phyloP scores from a whole-genome alignment of 192 early-diverging fungal genomes.

The Fimicolochytrium jonesii region DNA sequence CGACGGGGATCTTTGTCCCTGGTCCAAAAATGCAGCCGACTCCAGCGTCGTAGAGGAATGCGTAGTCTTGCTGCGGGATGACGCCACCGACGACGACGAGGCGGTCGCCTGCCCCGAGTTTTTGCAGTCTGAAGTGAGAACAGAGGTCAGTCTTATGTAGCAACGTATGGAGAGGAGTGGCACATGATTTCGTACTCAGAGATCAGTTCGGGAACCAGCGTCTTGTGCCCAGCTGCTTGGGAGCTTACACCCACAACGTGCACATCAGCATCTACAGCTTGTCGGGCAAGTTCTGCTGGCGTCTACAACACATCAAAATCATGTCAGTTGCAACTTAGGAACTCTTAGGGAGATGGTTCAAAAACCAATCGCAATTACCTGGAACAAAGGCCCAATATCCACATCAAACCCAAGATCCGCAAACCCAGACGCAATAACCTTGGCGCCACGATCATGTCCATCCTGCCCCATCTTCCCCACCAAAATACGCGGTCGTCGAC shows the following conservation, averaged over 20 bases:
- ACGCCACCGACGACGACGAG: conserved; percentile 80
- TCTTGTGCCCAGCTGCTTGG: conserved; percentile 86
- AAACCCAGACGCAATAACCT: conserved; percentile 86
- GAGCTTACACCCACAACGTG: conserved; percentile 85
- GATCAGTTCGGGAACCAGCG: conserved; percentile 75
- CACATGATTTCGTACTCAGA: conserved; percentile 54
- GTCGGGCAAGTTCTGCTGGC: conserved; percentile 81
- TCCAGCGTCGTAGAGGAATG: conserved; percentile 74
- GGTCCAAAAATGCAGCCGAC: conserved; percentile 83
- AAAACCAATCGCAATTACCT: too few relatives aligned
- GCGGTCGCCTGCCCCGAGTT: conserved; percentile 69
- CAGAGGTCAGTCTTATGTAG: too few relatives aligned
- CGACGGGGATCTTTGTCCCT: conserved; percentile 73
- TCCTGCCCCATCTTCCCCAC: conserved; percentile 94
- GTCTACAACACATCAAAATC: too few relatives aligned
- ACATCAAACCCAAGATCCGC: conserved; percentile 91
- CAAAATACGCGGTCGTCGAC: conserved; percentile 82
- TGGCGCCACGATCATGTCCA: conserved; percentile 90
- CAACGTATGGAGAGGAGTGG: too few relatives aligned
- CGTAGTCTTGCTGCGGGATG: conserved; percentile 84
- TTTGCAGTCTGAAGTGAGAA: conserved; percentile 61
- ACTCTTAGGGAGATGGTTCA: background rate
- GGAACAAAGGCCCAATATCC: conserved; percentile 84
- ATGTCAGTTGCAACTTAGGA: too few relatives aligned
- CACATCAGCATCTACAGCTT: conserved; percentile 86